Evolutionary conservation across 805 yeast species (phyloP), one percentile per base, ranked within the genome.

Genomic region (Ogataea corticis): DNA sequence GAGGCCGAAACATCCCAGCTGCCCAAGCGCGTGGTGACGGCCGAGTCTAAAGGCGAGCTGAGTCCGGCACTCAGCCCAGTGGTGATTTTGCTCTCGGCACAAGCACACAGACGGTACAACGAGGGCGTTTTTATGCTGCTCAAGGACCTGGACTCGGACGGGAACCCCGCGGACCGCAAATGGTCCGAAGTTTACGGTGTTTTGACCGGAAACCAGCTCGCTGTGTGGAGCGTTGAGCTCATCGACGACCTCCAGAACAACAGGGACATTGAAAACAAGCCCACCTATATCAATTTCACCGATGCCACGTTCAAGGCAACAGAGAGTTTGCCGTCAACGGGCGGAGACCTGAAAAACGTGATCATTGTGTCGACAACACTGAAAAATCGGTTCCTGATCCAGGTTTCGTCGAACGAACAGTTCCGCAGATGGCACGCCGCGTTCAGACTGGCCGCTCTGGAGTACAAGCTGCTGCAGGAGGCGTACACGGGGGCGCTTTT

Each of bases 141-240:
- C 49, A 81, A 83, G 55, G 92, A 86, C 55, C 69, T 87, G 55
- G 82, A 83, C 58, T 79, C 87, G 19, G 96, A 92, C 54, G 99
- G 99, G 7, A 77, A 83, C 45, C 91, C 96, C 0, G 82, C 85
- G 0, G 87, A 84, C 40, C 73, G 97, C 37, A 76, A 77, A 57
- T 94, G 99, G 99, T 75, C 77, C 44, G 97, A 94, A 67, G 96
- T 91, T 18, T 94, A 87, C 63, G 98, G 96, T 35, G 88, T 87
- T 13, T 71, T 94, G 33, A 81, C 88, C 3, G 99, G 99, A 16
- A 87, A 88, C 47, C 96, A 92, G 58, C 70, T 94, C 49, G 95
- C 97, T 0, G 79, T 88, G 50, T 94, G 98, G 97, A 90, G 90
- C 61, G 88, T 89, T 2, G 81, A 80, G 33, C 75, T 75, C 46